Base-by-base conservation (phyloP, 257 asterid species). In the Galeopsis tetrahit region DNA sequence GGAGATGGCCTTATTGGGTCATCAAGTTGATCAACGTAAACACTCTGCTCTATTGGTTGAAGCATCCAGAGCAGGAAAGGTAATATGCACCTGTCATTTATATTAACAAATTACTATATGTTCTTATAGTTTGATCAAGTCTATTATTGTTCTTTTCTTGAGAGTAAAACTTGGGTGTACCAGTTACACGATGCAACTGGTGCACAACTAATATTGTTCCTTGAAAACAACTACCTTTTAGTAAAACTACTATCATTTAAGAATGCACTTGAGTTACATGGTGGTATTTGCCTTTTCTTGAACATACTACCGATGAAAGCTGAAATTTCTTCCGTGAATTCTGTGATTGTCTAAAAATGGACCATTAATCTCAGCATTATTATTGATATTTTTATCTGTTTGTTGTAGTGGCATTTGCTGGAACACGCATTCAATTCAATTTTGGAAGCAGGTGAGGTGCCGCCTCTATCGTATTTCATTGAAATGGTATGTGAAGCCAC, bases 21-120 rank as follows among this genome's bases (percentile, higher is more conserved):
- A 85, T 84, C 86, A 60, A 67, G 71, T 87, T 35, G 86, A 88
- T 82, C 87, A 76, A 68, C 75, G 57, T 14, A 89, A 81, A 78
- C 89, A 85, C 61, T 87, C 87, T 36, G 64, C 31, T 53, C 70
- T 88, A 63, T 56, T 94, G 58, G 87, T 88, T 66, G 85, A 87
- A 81, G 93, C 97, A 61, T 91, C 97, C 68, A 82, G 71, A 82
- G 89, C 89, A 49, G 99, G 97, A 63, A 94, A 94, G 97, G 99
- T 94, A 73, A 46, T 21, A 21, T 57, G 33, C 59, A 40, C 33
- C 3, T 51, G 7, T 10, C 32, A 51, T 17, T 51, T 51, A 4
- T 43, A 46, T 53, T 28, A 34, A 34, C 46, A 34, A 5, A 10
- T 63, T 68, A 7, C 42, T 33, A 2, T 31, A 15, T 66, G 40